A percentile compares a stretch with the other conserved stretches of the same genome.
Conservation (phyloP, 2,329 filamentous ascomycete species). For the Trichoderma atrobrunneum region DNA sequence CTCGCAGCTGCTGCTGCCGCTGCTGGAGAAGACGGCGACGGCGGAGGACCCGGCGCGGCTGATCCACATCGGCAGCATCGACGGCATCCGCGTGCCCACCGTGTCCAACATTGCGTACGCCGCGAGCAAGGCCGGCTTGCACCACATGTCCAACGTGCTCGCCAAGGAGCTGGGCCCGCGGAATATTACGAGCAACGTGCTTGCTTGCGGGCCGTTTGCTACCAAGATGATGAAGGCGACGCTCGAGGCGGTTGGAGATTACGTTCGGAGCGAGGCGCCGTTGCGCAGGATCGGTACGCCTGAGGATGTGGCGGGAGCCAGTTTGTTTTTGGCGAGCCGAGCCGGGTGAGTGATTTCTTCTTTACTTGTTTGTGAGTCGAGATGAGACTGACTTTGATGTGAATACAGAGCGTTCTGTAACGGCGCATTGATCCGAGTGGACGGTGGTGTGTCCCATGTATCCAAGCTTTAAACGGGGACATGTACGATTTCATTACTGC, state of each 20-base stretch:
- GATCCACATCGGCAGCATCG: conserved; percentile 64
- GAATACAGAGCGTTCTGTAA: conserved; percentile 53
- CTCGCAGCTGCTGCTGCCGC: conserved; percentile 58
- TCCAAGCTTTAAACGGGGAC: conserved; percentile 42
- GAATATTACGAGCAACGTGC: conserved; percentile 62
- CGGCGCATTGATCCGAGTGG: conserved; percentile 61
- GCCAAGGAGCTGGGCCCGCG: conserved; percentile 58
- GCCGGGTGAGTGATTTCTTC: conserved; percentile 49
- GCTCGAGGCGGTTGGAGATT: conserved; percentile 52
- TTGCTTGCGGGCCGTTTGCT: conserved; percentile 70
- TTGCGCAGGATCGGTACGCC: conserved; percentile 64
- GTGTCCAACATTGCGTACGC: conserved; percentile 61
- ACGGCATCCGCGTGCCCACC: conserved; percentile 58
- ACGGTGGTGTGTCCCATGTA: conserved; percentile 52
- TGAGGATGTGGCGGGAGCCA: conserved; percentile 68
- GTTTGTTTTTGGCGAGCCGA: conserved; percentile 65
- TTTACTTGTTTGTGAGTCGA: background rate
- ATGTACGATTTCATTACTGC: background rate
- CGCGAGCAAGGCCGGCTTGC: conserved; percentile 61
- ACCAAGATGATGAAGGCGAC: conserved; percentile 67
- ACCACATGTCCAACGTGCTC: conserved; percentile 60
- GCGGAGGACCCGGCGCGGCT: conserved; percentile 51
- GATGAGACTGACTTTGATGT: background rate
- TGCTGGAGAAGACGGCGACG: conserved; percentile 51
- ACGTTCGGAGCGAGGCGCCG: conserved; percentile 58